Evolutionary conservation across 2,329 filamentous ascomycete species (phyloP), one percentile per base, ranked within the genome.

Genomic region (Arthrobotrys musiformis): DNA sequence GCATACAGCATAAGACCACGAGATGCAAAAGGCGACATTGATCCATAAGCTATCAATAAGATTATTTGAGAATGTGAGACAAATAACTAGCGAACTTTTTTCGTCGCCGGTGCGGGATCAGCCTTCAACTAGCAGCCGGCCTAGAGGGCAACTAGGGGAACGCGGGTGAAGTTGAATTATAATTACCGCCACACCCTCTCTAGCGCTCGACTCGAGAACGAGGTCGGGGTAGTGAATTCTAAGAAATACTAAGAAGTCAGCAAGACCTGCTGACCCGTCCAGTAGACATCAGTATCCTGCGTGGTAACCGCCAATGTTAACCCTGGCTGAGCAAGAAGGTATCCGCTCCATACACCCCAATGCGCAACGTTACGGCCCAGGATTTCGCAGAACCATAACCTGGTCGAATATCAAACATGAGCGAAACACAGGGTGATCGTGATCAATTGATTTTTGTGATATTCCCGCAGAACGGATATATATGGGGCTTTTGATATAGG

Each of bases 41-140:
- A n/a, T 56, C 22, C 50, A 15, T 7, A 4, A n/a, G 9, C 33
- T 24, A 33, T 40, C 30, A 22, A 19, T n/a, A 22, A 30, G 26
- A 28, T 17, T 17, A 61, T 70, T 70, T 44, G 46, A 70, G 56
- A 54, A 63, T 69, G 22, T 54, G 35, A 70, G 67, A 70, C 56
- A 62, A 6, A 35, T 28, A 35, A 30, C 13, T 15, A 15, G 40
- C 48, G 63, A 46, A 62, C 15, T 19, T 13, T 2, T 37, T 13
- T n/a, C 15, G 52, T 58, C 33, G 33, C 17, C 54, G 13, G 33
- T 11, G 37, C 24, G 54, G 33, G 9, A 40, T 40, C 30, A 40
- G 54, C 54, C 54, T 58, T n/a, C 54, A 6, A 54, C 48, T 15
- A 7, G n/a, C 5, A 8, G 50, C 17, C 48, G n/a, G n/a, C n/a